These are phyloP conservation scores for Myxozyma melibiosi DNA, from an alignment of 805 yeast genomes.

Conservation along the genomic window DNA sequence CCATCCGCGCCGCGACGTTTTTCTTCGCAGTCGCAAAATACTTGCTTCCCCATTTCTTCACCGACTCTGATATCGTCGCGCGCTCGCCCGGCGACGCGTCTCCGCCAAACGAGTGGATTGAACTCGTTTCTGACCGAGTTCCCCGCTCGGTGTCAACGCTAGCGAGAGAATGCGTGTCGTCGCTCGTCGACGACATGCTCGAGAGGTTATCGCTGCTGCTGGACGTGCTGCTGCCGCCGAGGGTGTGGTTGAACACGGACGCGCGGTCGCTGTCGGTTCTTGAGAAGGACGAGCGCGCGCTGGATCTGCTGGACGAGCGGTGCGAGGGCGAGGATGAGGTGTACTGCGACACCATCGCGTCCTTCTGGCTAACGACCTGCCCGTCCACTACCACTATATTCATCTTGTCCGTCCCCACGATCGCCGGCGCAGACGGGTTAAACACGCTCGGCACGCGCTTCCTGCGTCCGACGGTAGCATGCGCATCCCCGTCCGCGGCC, in stretches of 20 bases:
- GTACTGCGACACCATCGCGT: constrained; percentile 9
- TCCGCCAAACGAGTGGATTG: constrained; percentile 4
- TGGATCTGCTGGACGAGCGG: constrained; percentile 27
- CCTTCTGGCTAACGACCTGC: constrained; percentile 20
- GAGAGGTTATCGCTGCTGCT: constrained; percentile 4
- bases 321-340: constrained; percentile 17
- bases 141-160: constrained; percentile 19
- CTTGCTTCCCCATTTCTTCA: constrained; percentile 29
- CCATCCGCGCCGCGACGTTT: constrained; percentile 21
- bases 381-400: constrained; percentile 32
- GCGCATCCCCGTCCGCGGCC: not conserved
- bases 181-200: not conserved
- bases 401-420: constrained; percentile 29
- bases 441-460: constrained; percentile 19
- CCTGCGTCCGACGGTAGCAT: constrained; percentile 11
- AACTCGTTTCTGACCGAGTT: constrained; percentile 1
- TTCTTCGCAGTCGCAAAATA: constrained; percentile 30
- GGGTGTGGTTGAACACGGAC: not conserved
- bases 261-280: not conserved
- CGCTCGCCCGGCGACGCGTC: constrained; percentile 7
- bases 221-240: not conserved
- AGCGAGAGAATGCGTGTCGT: constrained; percentile 11
- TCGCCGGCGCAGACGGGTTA: constrained; percentile 29
- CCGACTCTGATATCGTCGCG: constrained; percentile 29
- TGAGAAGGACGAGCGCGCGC: constrained; percentile 20